Evolutionary conservation across 139 green algal genomes (phyloP).

Genomic region (Chlamydomonas eustigma): DNA sequence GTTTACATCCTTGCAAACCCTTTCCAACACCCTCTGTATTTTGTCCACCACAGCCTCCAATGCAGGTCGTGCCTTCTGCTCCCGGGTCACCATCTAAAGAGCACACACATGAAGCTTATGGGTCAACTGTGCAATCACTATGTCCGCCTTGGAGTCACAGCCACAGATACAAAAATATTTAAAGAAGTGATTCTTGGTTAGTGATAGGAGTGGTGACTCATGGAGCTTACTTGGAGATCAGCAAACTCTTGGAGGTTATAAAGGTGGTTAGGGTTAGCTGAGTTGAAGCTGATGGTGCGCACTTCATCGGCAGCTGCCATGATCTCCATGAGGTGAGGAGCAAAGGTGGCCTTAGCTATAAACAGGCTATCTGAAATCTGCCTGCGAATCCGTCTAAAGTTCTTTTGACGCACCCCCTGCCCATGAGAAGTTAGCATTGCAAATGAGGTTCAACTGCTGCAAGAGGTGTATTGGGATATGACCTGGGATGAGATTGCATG

Average conservation of each 20-base stretch:
- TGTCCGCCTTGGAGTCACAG: too few relatives aligned
- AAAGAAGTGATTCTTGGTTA: not conserved
- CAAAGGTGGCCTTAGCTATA: slow-evolving; percentile 69
- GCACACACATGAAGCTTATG: too few relatives aligned
- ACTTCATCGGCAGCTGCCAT: slow-evolving; percentile 40
- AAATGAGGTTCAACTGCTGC: too few relatives aligned
- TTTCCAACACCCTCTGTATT: slow-evolving; percentile 67
- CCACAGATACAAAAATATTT: too few relatives aligned
- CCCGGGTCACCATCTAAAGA: slow-evolving; percentile 46
- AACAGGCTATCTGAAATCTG: slow-evolving; percentile 59
- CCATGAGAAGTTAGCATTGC: too few relatives aligned
- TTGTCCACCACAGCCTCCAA: slow-evolving; percentile 66
- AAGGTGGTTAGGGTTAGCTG: slow-evolving; percentile 41
- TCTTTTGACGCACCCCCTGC: slow-evolving; percentile 56
- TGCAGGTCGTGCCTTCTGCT: slow-evolving; percentile 60
- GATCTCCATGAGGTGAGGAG: slow-evolving; percentile 52
- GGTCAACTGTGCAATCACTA: too few relatives aligned
- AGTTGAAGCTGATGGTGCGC: slow-evolving; percentile 33
- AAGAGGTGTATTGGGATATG: too few relatives aligned
- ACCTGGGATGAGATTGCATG: too few relatives aligned
- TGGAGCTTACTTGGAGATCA: slow-evolving; percentile 42
- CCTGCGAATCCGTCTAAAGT: slow-evolving; percentile 39
- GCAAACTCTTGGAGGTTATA: slow-evolving; percentile 51
- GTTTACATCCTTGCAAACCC: slow-evolving; percentile 58
- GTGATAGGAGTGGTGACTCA: not conserved